Evolutionary conservation across 1,284 basidiomycete genomes (phyloP), one percentile per base, ranked within the genome.

Genomic region (Cutaneotrichosporon mucoides): DNA sequence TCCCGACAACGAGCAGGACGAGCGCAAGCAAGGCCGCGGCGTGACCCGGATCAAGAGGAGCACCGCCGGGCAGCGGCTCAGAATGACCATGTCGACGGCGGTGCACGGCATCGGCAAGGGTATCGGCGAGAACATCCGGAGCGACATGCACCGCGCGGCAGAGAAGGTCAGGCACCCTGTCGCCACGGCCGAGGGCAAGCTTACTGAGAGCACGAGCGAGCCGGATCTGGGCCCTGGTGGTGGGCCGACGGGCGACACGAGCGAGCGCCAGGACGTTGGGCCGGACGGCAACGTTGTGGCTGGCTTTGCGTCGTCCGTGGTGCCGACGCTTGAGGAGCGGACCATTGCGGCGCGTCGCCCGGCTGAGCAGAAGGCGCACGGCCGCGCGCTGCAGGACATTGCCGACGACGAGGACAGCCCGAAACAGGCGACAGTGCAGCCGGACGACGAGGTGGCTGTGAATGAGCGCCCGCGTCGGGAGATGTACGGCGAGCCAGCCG

Each of bases 321-420:
- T 89, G 1, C 88, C 89, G 0, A 88, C 85, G 0, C 71, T 89
- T 6, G 89, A 90, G 71, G 87, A 89, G 76, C 84, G 86, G 72
- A 81, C 80, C 0, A 78, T 88, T 33, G 71, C 72, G 4, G 83
- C 86, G 56, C 67, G 74, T 34, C 71, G 69, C 16, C 55, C 79
- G 3, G 65, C 73, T 0, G 65, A 60, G 4, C 63, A 59, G 5
- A 75, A 80, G 54, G 70, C 69, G 0, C 66, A 78, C 60, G 75
- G 80, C 69, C 68, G 79, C 67, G 68, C 80, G 42, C 60, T 81
- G 61, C 66, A 77, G 46, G 55, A 61, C 12, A 48, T 56, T 37
- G n/a, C 33, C 40, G 55, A 49, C 24, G 34, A 41, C 8, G 54
- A 56, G 34, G 45, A 53, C 16, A 60, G 16, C n/a, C 65, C 66